phyloP scores from a whole-genome alignment of 2,329 filamentous ascomycete genomes.

The Aquanectria penicillioides region DNA sequence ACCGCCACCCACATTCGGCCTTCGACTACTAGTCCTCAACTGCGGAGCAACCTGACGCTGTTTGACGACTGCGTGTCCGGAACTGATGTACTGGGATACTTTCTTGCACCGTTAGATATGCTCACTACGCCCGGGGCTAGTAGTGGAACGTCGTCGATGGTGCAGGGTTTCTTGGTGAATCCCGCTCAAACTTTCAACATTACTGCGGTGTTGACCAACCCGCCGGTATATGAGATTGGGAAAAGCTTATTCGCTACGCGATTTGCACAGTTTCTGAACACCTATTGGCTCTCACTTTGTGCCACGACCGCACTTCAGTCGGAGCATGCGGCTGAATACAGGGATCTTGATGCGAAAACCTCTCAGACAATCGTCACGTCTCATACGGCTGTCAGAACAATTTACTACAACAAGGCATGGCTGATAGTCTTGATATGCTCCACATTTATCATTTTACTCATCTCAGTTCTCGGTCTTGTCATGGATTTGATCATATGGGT shows the following conservation, averaged over 20 bases:
- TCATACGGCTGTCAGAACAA: background rate
- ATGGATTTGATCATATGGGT: conserved; percentile 2
- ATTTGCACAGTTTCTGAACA: background rate
- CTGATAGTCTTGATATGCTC: background rate
- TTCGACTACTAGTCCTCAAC: background rate
- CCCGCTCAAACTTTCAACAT: background rate
- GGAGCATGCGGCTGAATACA: background rate
- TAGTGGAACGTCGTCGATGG: background rate
- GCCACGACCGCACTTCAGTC: conserved; percentile 1
- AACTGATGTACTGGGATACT: background rate
- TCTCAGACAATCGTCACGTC: background rate
- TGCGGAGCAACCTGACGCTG: conserved; percentile 1
- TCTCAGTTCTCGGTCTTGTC: background rate
- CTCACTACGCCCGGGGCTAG: background rate
- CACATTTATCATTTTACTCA: background rate
- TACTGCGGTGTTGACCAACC: background rate
- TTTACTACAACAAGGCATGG: conserved; percentile 5
- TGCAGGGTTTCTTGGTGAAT: background rate
- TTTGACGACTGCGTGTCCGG: background rate
- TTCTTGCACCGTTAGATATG: background rate
- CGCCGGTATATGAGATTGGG: background rate
- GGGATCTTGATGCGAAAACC: background rate
- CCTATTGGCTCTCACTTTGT: conserved; percentile 1
- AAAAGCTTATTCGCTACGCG: background rate
- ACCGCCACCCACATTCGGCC: conserved; percentile 5